These are phyloP conservation scores for Starmerella tilneyi DNA, from an alignment of 805 yeast genomes.

Conservation along the genomic window DNA sequence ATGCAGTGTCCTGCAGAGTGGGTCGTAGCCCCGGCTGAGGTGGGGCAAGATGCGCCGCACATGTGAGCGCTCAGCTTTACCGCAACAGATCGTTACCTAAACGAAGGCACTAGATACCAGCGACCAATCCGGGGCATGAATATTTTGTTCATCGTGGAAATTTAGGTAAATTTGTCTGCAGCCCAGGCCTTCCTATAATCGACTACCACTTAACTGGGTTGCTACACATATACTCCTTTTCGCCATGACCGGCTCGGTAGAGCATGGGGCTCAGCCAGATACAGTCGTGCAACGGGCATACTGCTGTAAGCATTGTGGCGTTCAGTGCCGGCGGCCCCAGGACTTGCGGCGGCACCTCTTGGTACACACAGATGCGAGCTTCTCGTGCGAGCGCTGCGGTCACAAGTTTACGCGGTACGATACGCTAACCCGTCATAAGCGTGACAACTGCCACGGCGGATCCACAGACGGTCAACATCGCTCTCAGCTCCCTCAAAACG, in stretches of 20 bases:
- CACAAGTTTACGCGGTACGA: constrained; percentile 64
- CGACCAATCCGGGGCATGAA: constrained; percentile 6
- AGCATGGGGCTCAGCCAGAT: constrained; percentile 12
- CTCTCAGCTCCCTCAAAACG: background rate
- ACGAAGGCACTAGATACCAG: constrained; percentile 7
- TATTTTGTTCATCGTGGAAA: constrained; percentile 4
- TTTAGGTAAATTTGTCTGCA: background rate
- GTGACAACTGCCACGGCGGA: constrained; percentile 35
- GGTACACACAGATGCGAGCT: constrained; percentile 45
- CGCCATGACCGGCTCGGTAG: constrained; percentile 8
- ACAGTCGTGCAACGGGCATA: constrained; percentile 16
- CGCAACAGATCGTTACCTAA: constrained; percentile 8
- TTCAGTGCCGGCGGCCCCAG: constrained; percentile 59
- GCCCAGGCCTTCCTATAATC: background rate
- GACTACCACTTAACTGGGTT: background rate
- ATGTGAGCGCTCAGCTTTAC: constrained; percentile 4
- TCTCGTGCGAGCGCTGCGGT: constrained; percentile 48
- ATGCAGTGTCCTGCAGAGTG: too few relatives aligned
- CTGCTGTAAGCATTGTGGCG: constrained; percentile 47
- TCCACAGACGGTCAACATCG: background rate
- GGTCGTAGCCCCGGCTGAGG: background rate
- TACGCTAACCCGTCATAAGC: constrained; percentile 59
- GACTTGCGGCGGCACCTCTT: constrained; percentile 68
- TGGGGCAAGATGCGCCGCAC: constrained; percentile 11
- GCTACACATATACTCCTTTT: background rate